Percentiles rank a stretch among this genome's conserved stretches.
Evolutionary conservation across 129 eudicot genomes (phyloP).

Genomic region (Scalesia atractyloides): DNA sequence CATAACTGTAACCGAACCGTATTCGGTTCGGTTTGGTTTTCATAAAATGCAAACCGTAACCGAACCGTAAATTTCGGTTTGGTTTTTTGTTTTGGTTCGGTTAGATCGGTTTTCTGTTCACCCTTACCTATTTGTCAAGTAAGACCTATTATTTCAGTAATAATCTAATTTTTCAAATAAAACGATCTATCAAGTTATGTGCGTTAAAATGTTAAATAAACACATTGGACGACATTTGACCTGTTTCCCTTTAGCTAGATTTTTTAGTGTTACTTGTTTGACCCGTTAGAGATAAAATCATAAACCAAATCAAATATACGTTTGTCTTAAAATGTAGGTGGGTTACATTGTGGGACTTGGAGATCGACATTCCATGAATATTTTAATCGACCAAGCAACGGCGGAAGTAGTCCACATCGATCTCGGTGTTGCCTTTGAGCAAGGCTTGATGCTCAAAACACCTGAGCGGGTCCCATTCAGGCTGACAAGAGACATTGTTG

Average conservation of each 20-base stretch:
- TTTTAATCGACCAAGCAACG: constrained; percentile 87
- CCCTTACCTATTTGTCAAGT: background rate
- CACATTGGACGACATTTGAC: background rate
- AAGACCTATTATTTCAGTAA: background rate
- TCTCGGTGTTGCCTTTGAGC: constrained; percentile 98
- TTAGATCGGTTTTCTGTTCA: too few relatives aligned
- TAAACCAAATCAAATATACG: background rate
- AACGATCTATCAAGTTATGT: background rate
- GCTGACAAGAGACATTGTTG: constrained; percentile 90
- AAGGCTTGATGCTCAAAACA: constrained; percentile 97
- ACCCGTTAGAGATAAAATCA: background rate
- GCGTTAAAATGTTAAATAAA: background rate
- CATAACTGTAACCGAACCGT: too few relatives aligned
- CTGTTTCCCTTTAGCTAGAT: background rate
- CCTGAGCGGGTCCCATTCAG: constrained; percentile 98
- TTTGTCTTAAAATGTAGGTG: constrained; percentile 45
- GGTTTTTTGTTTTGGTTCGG: too few relatives aligned
- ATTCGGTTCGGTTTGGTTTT: too few relatives aligned
- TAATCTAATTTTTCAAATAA: background rate
- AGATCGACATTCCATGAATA: constrained; percentile 94
- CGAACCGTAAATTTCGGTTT: too few relatives aligned
- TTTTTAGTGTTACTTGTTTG: background rate
- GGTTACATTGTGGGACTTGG: constrained; percentile 99
- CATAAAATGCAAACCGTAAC: too few relatives aligned
- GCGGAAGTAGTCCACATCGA: constrained; percentile 99